These are phyloP conservation scores for Lathyrus aphaca DNA, from an alignment of 306 rosid genomes.

Conservation along the genomic window DNA sequence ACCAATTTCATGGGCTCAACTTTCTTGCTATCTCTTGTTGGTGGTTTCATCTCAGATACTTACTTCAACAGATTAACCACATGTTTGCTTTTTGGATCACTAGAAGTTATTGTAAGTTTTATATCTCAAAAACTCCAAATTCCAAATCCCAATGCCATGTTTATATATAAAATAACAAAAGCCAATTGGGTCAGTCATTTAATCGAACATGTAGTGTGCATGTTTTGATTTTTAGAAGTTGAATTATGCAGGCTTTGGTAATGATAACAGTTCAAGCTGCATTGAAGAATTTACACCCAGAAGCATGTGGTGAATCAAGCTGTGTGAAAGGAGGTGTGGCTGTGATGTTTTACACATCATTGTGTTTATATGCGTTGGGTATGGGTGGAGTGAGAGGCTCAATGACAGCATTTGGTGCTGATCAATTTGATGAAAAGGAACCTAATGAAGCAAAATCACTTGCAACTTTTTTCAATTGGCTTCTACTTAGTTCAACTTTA, in stretches of 20 bases:
- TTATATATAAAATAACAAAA: not conserved
- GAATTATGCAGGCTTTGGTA: conserved; percentile 54
- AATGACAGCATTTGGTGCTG: conserved; percentile 81
- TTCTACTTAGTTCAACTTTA: conserved; percentile 61
- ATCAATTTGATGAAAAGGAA: conserved; percentile 67
- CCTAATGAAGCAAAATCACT: conserved; percentile 66
- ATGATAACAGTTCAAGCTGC: conserved; percentile 67
- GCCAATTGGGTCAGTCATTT: not conserved
- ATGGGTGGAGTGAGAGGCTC: conserved; percentile 80
- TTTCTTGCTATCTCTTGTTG: conserved; percentile 74
- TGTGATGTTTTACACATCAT: conserved; percentile 58
- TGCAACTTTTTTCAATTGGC: conserved; percentile 69
- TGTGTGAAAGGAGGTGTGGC: conserved; percentile 65
- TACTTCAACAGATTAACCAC: conserved; percentile 69
- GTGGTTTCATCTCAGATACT: conserved; percentile 88
- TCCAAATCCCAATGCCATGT: conserved; percentile 41
- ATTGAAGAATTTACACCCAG: conserved; percentile 54
- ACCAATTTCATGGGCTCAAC: conserved; percentile 84
- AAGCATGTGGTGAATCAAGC: conserved; percentile 45
- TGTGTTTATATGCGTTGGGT: conserved; percentile 63
- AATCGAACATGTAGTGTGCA: not conserved
- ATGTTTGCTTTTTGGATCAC: conserved; percentile 65
- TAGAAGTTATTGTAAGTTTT: conserved; percentile 64
- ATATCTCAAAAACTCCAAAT: conserved; percentile 9
- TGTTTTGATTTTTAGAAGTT: not conserved